A percentile compares a stretch with the other conserved stretches of the same genome.
phyloP scores from a whole-genome alignment of 2,329 filamentous ascomycete species.

The Pseudogymnoascus sp. region DNA sequence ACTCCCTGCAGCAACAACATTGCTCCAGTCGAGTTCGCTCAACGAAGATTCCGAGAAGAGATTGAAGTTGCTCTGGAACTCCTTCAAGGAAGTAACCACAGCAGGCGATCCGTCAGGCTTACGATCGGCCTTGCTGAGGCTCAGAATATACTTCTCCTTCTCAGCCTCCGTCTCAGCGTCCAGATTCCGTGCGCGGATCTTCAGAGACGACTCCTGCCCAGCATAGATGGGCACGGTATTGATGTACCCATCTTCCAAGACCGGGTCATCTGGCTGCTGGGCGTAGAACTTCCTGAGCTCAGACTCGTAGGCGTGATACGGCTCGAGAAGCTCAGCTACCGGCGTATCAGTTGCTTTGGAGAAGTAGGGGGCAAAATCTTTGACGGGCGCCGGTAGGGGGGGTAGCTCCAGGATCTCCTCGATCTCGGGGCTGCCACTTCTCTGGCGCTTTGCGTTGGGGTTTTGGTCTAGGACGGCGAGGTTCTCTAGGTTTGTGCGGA shows the following conservation, averaged over 20 bases:
- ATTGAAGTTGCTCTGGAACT: slow-evolving; percentile 72
- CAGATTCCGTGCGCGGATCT: slow-evolving; percentile 53
- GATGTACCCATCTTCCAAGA: slow-evolving; percentile 47
- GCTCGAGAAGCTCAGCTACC: slow-evolving; percentile 51
- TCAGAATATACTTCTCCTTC: slow-evolving; percentile 61
- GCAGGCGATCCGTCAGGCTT: slow-evolving; percentile 56
- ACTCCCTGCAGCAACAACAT: slow-evolving; percentile 73
- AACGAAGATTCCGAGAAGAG: slow-evolving; percentile 75
- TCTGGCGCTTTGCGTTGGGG: background rate
- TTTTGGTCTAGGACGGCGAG: background rate
- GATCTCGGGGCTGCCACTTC: background rate
- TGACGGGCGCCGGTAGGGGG: slow-evolving; percentile 16
- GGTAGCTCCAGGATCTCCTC: slow-evolving; percentile 15
- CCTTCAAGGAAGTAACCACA: slow-evolving; percentile 55
- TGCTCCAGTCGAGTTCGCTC: slow-evolving; percentile 70
- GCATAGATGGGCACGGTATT: slow-evolving; percentile 62
- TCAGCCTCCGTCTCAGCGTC: slow-evolving; percentile 50
- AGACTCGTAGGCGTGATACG: slow-evolving; percentile 61
- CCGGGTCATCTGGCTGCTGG: slow-evolving; percentile 54
- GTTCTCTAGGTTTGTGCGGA: background rate
- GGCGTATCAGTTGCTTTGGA: slow-evolving; percentile 43
- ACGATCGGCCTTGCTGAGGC: slow-evolving; percentile 53
- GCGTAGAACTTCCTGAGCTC: slow-evolving; percentile 60
- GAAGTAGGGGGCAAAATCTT: slow-evolving; percentile 40
- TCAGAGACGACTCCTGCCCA: slow-evolving; percentile 47